Percentiles rank a stretch among this genome's conserved stretches.
Evolutionary conservation across 768 basidiomycete species (phyloP).

Genomic region (Tylopilus intermedius): DNA sequence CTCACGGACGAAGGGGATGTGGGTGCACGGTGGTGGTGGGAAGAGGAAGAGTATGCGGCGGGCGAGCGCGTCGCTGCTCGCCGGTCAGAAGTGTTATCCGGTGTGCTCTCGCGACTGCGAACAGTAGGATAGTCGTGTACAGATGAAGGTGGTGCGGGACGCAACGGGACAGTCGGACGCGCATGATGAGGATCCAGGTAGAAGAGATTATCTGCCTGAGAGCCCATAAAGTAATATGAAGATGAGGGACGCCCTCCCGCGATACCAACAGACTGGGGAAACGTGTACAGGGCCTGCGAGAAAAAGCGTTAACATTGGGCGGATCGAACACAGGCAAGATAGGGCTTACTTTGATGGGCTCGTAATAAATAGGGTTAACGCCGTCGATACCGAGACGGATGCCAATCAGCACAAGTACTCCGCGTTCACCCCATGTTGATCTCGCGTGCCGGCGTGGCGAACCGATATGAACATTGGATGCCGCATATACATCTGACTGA

Average conservation of each 20-base stretch:
- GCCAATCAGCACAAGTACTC: constrained; percentile 83
- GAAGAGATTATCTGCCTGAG: constrained; percentile 82
- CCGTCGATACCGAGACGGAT: constrained; percentile 86
- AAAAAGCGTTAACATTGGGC: background rate
- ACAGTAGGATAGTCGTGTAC: constrained; percentile 19
- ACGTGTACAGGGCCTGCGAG: constrained; percentile 73
- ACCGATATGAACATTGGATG: constrained; percentile 43
- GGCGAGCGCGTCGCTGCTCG: constrained; percentile 27
- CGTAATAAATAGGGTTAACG: constrained; percentile 93
- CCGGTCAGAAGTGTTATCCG: constrained; percentile 28
- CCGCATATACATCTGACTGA: constrained; percentile 80
- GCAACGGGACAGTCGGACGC: constrained; percentile 69
- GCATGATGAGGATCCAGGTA: constrained; percentile 80
- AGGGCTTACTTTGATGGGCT: constrained; percentile 63
- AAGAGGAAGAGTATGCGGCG: constrained; percentile 10
- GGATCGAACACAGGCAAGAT: background rate
- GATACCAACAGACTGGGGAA: constrained; percentile 94
- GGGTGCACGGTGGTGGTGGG: constrained; percentile 34
- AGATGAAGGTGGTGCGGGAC: constrained; percentile 37
- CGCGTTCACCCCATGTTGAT: constrained; percentile 69
- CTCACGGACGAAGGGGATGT: constrained; percentile 50
- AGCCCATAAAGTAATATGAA: constrained; percentile 95
- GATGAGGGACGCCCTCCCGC: constrained; percentile 96
- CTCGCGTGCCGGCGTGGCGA: constrained; percentile 30
- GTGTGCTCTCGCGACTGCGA: constrained; percentile 28